Evolutionary conservation across 768 basidiomycete genomes (phyloP).

Genomic region (Suillus sp.): DNA sequence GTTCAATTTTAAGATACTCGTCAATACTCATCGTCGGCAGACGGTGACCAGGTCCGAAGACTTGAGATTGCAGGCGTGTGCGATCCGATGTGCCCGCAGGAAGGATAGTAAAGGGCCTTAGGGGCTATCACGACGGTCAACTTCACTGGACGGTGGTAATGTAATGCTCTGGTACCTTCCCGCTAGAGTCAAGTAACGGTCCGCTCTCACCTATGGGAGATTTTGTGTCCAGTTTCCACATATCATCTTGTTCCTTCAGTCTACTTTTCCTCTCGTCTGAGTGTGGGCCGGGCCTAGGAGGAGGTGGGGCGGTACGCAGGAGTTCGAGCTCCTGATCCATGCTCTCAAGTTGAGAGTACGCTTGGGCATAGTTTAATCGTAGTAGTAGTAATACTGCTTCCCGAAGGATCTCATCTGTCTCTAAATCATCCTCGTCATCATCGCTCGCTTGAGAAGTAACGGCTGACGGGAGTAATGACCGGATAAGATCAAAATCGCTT

Average conservation of each 20-base stretch:
- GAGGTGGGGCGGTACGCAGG: slow-evolving; percentile 54
- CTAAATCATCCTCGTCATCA: slow-evolving; percentile 50
- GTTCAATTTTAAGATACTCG: slow-evolving; percentile 89
- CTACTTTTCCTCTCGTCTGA: slow-evolving; percentile 43
- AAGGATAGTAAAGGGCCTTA: slow-evolving; percentile 91
- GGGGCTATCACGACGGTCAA: slow-evolving; percentile 52
- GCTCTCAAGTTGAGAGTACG: slow-evolving; percentile 65
- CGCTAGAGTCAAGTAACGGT: slow-evolving; percentile 70
- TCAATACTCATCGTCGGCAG: slow-evolving; percentile 96
- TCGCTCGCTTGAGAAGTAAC: slow-evolving; percentile 17
- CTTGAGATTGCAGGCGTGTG: slow-evolving; percentile 70
- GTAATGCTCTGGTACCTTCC: slow-evolving; percentile 56
- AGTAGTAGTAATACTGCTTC: slow-evolving; percentile 71
- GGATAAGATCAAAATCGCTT: slow-evolving; percentile 64
- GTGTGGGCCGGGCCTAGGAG: slow-evolving; percentile 32
- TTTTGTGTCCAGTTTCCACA: slow-evolving; percentile 75
- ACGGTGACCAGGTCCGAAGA: slow-evolving; percentile 82
- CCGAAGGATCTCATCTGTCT: slow-evolving; percentile 66
- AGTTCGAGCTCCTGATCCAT: slow-evolving; percentile 74
- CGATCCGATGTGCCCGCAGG: slow-evolving; percentile 72
- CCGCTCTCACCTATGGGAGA: slow-evolving; percentile 50
- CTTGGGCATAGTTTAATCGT: slow-evolving; percentile 70
- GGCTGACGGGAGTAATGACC: slow-evolving; percentile 55
- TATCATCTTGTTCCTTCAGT: slow-evolving; percentile 48
- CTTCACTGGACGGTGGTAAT: slow-evolving; percentile 1